A percentile compares a stretch with the other conserved stretches of the same genome.
These are phyloP conservation scores for Paramarasmius palmivorus DNA, from an alignment of 1,284 basidiomycete species.

Conservation along the genomic window DNA sequence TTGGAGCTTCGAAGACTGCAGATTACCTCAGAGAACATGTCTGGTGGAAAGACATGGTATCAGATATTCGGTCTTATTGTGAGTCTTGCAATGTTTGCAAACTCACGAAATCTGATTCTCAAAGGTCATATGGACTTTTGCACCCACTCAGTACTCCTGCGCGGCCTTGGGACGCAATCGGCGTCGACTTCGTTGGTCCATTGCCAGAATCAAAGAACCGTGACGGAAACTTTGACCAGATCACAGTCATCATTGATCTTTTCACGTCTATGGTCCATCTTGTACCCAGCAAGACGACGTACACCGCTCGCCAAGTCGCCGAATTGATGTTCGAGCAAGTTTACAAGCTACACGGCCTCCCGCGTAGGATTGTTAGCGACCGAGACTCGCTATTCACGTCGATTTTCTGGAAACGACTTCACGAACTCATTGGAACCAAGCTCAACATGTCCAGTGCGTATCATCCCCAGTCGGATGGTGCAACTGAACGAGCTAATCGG, in stretches of 20 bases:
- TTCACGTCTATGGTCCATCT: slow-evolving; percentile 36
- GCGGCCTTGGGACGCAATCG: slow-evolving; percentile 34
- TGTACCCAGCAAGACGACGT: slow-evolving; percentile 28
- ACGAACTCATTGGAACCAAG: no score
- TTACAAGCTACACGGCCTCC: slow-evolving; percentile 39
- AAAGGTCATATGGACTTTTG: slow-evolving; percentile 31
- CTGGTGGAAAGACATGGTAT: slow-evolving; percentile 33
- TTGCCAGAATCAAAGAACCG: slow-evolving; percentile 20
- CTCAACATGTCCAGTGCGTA: no score
- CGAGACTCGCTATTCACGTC: slow-evolving; percentile 40
- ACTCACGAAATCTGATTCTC: slow-evolving; percentile 23
- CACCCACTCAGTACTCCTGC: slow-evolving; percentile 29
- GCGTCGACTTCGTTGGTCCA: slow-evolving; percentile 33
- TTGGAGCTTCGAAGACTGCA: slow-evolving; percentile 30
- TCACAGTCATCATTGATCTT: slow-evolving; percentile 30
- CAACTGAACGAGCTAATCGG: slow-evolving; percentile 25
- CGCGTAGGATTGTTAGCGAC: slow-evolving; percentile 36
- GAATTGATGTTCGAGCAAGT: slow-evolving; percentile 35
- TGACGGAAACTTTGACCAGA: slow-evolving; percentile 25
- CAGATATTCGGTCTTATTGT: slow-evolving; percentile 26
- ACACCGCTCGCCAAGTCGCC: slow-evolving; percentile 34
- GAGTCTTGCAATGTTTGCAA: slow-evolving; percentile 28
- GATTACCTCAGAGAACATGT: slow-evolving; percentile 26
- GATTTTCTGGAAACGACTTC: slow-evolving; percentile 39
- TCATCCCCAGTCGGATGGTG: no score